Evolutionary conservation across 257 asterid species (phyloP), one percentile per base, ranked within the genome.

Genomic region (Oldenlandia corymbosa): DNA sequence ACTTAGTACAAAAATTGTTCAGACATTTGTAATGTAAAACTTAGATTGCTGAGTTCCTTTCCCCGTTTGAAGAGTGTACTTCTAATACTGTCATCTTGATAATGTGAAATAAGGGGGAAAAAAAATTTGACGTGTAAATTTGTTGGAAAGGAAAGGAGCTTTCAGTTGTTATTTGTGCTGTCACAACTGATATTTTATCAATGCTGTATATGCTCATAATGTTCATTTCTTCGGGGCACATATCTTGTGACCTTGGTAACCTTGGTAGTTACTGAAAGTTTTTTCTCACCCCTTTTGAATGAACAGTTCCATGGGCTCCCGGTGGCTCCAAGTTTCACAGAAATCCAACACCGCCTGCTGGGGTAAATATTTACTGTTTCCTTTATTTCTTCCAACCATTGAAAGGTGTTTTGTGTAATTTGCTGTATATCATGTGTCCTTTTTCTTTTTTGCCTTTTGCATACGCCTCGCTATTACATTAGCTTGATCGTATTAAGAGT

Each of bases 301-400:
- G 56, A 50, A 65, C 95, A 91, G 97, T 91, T 64, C 97, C 97
- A 41, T 92, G 99, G 99, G 99, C 99, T 71, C 98, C 98, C 71
- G 97, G 98, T 62, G 98, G 98, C 80, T 47, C 84, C 83, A 92
- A 92, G 81, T 90, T 91, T 76, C 83, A 91, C 77, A 75, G 97
- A 66, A 92, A 92, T 78, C 97, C 97, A 13, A 68, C 85, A 46
- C 99, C 99, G 28, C 95, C 98, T 65, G 14, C 79, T 13, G 99
- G 97, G 97, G 97, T 89, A 87, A 86, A 53, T 75, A 34, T 41
- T 58, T 70, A 43, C 32, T 58, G 17, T 48, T 60, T 57, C 27
- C 23, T 58, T 60, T 10, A 0, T 56, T 64, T 70, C 36, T 64
- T n/a, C 9, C 4, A 34, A 34, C 9, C 39, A 34, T 9, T 34